A percentile compares a stretch with the other conserved stretches of the same genome.
phyloP scores from a whole-genome alignment of 306 rosid genomes.

The Pyrus pyrifolia region DNA sequence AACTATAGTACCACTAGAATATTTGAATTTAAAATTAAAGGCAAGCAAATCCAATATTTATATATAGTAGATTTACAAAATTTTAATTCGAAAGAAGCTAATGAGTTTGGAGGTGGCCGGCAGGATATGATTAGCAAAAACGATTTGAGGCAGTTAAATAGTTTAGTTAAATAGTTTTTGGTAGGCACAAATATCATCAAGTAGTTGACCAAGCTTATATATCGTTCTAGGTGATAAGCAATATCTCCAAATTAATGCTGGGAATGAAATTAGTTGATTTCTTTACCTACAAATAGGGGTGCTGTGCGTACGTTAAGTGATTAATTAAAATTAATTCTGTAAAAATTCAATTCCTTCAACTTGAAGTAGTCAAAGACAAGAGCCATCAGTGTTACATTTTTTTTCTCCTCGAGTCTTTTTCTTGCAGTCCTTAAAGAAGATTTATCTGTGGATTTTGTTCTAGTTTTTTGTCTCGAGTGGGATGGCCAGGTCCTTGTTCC shows the following conservation, averaged over 20 bases:
- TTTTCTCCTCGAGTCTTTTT: constrained; percentile 6
- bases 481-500: constrained; percentile 26
- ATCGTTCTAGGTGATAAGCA: not conserved
- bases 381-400: not conserved
- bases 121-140: not conserved
- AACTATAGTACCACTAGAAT: too few relatives aligned
- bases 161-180: not conserved
- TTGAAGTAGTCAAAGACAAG: constrained; percentile 1
- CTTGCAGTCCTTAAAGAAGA: constrained; percentile 6
- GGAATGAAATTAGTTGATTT: constrained; percentile 1
- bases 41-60: too few relatives aligned
- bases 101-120: not conserved
- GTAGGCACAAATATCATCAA: not conserved
- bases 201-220: constrained; percentile 1
- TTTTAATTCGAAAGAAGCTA: not conserved
- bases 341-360: not conserved
- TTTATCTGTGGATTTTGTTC: constrained; percentile 17
- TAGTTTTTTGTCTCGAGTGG: constrained; percentile 20
- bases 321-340: not conserved
- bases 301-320: not conserved
- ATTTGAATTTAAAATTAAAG: too few relatives aligned
- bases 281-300: not conserved
- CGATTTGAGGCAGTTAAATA: not conserved
- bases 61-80: not conserved
- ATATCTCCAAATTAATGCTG: not conserved